Evolutionary conservation across 768 basidiomycete genomes (phyloP).

Genomic region (Fomitopsis serialis): DNA sequence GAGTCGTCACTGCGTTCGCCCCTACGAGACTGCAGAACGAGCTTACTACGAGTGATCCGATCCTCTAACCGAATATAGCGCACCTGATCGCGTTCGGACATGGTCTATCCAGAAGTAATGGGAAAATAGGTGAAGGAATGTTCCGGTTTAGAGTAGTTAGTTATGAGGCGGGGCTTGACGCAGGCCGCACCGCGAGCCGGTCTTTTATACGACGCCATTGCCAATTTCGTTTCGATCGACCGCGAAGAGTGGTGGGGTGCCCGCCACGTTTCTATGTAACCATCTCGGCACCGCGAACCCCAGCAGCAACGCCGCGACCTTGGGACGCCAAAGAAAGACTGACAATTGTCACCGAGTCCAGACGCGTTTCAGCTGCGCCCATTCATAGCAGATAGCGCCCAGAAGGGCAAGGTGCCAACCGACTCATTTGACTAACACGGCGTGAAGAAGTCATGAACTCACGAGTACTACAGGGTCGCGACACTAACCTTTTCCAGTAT

Average conservation of each 20-base stretch:
- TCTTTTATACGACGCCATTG: not conserved
- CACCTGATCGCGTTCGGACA: not conserved
- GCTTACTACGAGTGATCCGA: not conserved
- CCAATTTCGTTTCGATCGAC: not conserved
- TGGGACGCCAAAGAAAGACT: not conserved
- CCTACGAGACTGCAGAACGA: not conserved
- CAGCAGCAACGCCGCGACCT: not conserved
- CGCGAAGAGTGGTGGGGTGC: not conserved
- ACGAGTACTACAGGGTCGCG: not conserved
- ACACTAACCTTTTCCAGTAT: not conserved
- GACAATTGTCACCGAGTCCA: not conserved
- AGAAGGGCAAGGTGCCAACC: not conserved
- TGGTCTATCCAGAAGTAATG: not conserved
- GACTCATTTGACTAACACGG: not conserved
- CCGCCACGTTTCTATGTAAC: not conserved
- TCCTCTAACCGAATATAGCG: not conserved
- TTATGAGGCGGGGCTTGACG: not conserved
- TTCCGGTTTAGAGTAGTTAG: not conserved
- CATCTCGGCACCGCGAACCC: not conserved
- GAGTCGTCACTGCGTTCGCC: conserved; percentile 15
- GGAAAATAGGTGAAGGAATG: not conserved
- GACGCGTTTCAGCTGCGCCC: not conserved
- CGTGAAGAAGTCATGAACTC: not conserved
- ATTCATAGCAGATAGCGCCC: not conserved
- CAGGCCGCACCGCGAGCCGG: not conserved